Base-by-base conservation (phyloP, 257 asterid species). In the Solanum chilense region DNA sequence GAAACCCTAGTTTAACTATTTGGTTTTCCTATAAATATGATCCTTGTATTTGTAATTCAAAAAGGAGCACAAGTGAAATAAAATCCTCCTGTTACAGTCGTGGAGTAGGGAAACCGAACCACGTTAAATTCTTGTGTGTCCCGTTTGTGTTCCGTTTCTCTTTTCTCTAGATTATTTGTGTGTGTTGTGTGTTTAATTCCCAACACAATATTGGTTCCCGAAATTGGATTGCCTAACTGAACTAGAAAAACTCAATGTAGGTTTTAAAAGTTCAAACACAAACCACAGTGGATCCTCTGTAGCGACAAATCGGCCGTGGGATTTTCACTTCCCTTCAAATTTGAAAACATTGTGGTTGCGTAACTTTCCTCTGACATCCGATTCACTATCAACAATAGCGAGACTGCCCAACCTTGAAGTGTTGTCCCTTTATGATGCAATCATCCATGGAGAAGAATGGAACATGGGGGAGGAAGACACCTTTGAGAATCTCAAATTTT, bases 401-500 rank as follows among this genome's bases (percentile, higher is more conserved):
- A 42, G 5, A 21, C 45, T 86, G 12, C 29, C 52, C 88, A 39
- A 86, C 23, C 69, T 86, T 58, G 69, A 86, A 62, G 45, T 5
- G 3, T 1, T 86, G 23, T 0, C 1, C 21, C 58, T 86, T 39
- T 0, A 0, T 0, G 0, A 1, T 0, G 0, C 29, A 21, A 75
- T 70, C 71, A 11, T 87, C 2, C 3, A 44, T 12, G 64, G 73
- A 6, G 86, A 2, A 29, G 64, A 18, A n/a, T 73, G 52, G 52
- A 37, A 73, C 49, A 73, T 37, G 29, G 29, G 80, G 18, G 7
- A 73, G 49, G 81, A 73, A 20, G 49, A 35, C 20, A 73, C 18
- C 49, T 73, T 73, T 41, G 18, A 10, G 49, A 73, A 37, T 20
- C 81, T 73, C 49, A 73, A 73, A 73, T 73, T 0, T 9, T 20